phyloP scores from a whole-genome alignment of 352 stramenopile genomes.

The Nothophytophthora sp. region DNA sequence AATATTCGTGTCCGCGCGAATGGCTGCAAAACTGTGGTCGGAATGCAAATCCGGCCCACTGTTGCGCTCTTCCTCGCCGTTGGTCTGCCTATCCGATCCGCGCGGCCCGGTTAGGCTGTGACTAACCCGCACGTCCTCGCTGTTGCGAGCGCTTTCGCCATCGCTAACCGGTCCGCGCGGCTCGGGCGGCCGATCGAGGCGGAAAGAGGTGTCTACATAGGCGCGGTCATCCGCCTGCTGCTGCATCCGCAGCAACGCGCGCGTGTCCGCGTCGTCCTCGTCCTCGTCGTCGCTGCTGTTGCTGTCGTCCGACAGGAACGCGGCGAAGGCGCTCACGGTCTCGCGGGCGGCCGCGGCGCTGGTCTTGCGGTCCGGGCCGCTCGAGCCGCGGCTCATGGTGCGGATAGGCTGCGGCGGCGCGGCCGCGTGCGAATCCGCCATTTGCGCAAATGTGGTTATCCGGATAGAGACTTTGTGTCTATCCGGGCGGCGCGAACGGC shows the following conservation, averaged over 20 bases:
- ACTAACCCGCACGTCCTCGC: no score
- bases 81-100: no score
- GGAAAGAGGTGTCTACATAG: conserved; percentile 38
- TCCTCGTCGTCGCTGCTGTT: conserved; percentile 28
- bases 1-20: no score
- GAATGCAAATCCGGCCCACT: no score
- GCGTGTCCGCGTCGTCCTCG: conserved; percentile 29
- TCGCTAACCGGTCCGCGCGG: no score
- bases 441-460: not conserved
- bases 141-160: no score
- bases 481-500: not conserved
- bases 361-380: conserved; percentile 2
- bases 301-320: conserved; percentile 45
- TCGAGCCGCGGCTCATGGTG: conserved; percentile 15
- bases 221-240: conserved; percentile 50
- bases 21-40: no score
- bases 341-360: conserved; percentile 4
- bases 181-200: conserved; percentile 17
- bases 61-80: not conserved
- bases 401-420: conserved; percentile 12
- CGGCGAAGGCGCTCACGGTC: conserved; percentile 26
- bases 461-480: not conserved
- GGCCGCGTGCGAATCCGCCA: conserved; percentile 8
- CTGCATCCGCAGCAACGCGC: conserved; percentile 42
- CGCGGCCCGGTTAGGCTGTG: no score